Conservation (phyloP, 345 rosid genomes). For the Pistacia atlantica region DNA sequence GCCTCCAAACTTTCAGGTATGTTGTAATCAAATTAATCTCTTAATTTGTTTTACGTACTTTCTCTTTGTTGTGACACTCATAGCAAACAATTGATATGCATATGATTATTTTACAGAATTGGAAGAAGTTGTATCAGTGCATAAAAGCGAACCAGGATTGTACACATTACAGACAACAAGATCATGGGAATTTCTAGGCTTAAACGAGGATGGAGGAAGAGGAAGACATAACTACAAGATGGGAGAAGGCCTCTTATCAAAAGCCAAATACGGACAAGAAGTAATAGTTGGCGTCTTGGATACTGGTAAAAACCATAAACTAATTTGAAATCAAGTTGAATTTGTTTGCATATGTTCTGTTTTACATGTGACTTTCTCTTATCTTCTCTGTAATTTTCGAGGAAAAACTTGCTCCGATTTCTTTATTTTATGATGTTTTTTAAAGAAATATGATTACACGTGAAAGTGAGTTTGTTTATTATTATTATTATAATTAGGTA, state of each 20-base stretch:
- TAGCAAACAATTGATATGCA: background rate
- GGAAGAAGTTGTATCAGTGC: constrained; percentile 66
- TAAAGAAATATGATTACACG: background rate
- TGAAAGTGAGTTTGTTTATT: constrained; percentile 10
- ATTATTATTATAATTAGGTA: constrained; percentile 43
- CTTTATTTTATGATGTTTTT: background rate
- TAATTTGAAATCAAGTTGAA: no score
- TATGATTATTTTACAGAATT: constrained; percentile 37
- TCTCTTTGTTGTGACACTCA: background rate
- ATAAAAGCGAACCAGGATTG: constrained; percentile 45
- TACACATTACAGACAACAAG: constrained; percentile 77
- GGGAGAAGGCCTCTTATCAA: constrained; percentile 35
- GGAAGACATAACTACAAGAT: background rate
- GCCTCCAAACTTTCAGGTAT: constrained; percentile 69
- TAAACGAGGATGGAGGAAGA: constrained; percentile 33
- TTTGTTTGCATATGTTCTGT: background rate
- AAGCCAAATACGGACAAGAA: constrained; percentile 65
- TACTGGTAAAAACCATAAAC: constrained; percentile 48
- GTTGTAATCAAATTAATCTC: background rate
- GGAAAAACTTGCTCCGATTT: background rate
- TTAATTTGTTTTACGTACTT: background rate
- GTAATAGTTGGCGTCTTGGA: constrained; percentile 77
- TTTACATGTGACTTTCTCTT: constrained; percentile 31
- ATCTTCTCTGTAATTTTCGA: constrained; percentile 20
- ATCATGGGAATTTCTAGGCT: constrained; percentile 87